Evolutionary conservation across 441 rosid species (phyloP), one percentile per base, ranked within the genome.

Genomic region (Francoa sonchifolia): DNA sequence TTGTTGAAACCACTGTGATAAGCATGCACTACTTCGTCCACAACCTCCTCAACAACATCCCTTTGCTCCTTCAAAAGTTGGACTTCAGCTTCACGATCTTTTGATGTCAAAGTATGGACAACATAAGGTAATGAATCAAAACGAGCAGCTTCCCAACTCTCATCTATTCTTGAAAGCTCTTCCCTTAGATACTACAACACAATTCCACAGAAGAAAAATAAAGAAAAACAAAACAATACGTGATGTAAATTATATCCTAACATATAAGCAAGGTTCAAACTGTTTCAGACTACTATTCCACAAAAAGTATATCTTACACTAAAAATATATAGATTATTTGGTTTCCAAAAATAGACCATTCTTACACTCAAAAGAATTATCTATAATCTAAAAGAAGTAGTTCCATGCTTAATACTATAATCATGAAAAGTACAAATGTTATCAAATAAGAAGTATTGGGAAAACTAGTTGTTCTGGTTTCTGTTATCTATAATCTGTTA

Each of bases 61-160:
- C 89, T 78, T 58, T 83, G 94, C 43, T 92, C 95, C 79, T 71
- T 92, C 55, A 92, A 57, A 61, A 63, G 22, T 54, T 55, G 82
- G 53, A 72, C 65, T 51, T 92, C 96, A 37, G 66, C 74, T 63
- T 92, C 94, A 32, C 99, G 92, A 58, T 92, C 95, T 68, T 68
- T 83, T 21, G 99, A 92, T 15, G 99, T 87, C 69, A 92, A 60
- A 52, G 83, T 92, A 51, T 77, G 92, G 36, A 92, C 97, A 34
- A 92, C 97, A 66, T 87, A 94, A 44, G 95, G 96, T 56, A 92
- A 73, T 14, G 99, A 83, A 65, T 92, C 99, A 71, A 92, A 92
- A 35, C 95, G 88, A 48, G 94, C 79, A 55, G 74, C 76, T 38
- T 80, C 78, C 99, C 99, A 92, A 57, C 71, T 79, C 63, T 83